Percentiles rank a stretch among this genome's conserved stretches.
Conservation (phyloP, 2,329 filamentous ascomycete genomes). For the Xylariaceae sp. region DNA sequence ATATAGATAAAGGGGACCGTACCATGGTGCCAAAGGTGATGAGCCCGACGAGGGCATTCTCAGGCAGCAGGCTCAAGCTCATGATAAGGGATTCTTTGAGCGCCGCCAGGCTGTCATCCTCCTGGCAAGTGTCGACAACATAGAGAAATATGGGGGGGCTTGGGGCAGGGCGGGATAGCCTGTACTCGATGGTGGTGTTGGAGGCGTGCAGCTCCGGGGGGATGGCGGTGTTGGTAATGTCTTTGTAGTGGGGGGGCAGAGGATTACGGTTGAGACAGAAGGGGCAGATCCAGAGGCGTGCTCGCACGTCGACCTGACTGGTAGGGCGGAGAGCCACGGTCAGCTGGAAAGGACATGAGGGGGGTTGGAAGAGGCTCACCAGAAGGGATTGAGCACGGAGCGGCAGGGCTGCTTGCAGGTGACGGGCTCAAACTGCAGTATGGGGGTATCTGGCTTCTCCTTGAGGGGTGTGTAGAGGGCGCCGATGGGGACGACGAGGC, state of each 20-base stretch:
- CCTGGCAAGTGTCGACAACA: constrained; percentile 83
- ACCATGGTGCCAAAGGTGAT: constrained; percentile 94
- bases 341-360: not conserved
- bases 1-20: constrained; percentile 22
- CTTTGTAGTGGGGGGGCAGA: constrained; percentile 82
- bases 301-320: constrained; percentile 79
- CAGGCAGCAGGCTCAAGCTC: constrained; percentile 77
- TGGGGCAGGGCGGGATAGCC: constrained; percentile 75
- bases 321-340: constrained; percentile 14
- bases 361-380: constrained; percentile 51
- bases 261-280: constrained; percentile 83
- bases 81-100: constrained; percentile 83
- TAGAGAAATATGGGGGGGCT: constrained; percentile 83
- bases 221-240: constrained; percentile 79
- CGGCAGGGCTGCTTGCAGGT: constrained; percentile 95
- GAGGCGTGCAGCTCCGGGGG: constrained; percentile 76
- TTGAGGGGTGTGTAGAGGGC: constrained; percentile 94
- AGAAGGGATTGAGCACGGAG: constrained; percentile 94
- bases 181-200: constrained; percentile 89
- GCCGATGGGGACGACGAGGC: constrained; percentile 92
- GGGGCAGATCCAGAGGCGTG: constrained; percentile 82
- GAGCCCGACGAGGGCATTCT: constrained; percentile 76
- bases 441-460: constrained; percentile 83
- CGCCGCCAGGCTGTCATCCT: constrained; percentile 78
- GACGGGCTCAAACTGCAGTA: constrained; percentile 93